Percentiles rank a stretch among this genome's conserved stretches.
These are phyloP conservation scores for Verbascum thapsus DNA, from an alignment of 257 asterid genomes.

Conservation along the genomic window DNA sequence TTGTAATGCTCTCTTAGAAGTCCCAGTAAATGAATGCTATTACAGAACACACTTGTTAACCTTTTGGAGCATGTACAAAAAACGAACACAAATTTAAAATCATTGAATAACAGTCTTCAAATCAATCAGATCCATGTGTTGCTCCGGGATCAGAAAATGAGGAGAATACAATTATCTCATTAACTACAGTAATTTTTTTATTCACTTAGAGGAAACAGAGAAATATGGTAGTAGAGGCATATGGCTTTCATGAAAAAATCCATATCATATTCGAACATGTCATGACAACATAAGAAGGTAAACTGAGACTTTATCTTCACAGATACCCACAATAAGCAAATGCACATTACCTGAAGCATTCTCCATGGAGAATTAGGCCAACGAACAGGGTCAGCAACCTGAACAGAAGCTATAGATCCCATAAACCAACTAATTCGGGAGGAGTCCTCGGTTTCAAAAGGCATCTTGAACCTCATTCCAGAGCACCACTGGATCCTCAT, in stretches of 20 bases:
- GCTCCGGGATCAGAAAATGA: slow-evolving; percentile 4
- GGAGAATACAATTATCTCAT: slow-evolving; percentile 5
- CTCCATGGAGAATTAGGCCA: slow-evolving; percentile 66
- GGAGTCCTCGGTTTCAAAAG: slow-evolving; percentile 55
- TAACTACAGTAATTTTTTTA: not conserved
- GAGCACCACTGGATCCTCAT: slow-evolving; percentile 50
- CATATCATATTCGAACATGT: no score
- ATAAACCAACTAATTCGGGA: slow-evolving; percentile 56
- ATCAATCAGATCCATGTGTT: slow-evolving; percentile 20
- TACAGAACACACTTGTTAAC: slow-evolving; percentile 15
- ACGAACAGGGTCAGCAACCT: slow-evolving; percentile 44
- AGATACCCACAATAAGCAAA: not conserved
- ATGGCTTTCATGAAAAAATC: no score
- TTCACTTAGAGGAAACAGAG: not conserved
- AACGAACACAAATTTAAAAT: not conserved
- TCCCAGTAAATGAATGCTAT: not conserved
- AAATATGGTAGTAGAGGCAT: not conserved
- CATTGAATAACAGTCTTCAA: slow-evolving; percentile 1
- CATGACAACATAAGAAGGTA: no score
- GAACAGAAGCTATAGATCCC: slow-evolving; percentile 52
- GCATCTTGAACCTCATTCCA: slow-evolving; percentile 66
- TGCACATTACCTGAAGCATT: slow-evolving; percentile 49
- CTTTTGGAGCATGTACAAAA: slow-evolving; percentile 14
- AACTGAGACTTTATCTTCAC: not conserved
- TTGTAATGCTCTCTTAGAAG: not conserved